Conservation (phyloP, 192 early-diverging fungal genomes). For the Dissophora ornata region DNA sequence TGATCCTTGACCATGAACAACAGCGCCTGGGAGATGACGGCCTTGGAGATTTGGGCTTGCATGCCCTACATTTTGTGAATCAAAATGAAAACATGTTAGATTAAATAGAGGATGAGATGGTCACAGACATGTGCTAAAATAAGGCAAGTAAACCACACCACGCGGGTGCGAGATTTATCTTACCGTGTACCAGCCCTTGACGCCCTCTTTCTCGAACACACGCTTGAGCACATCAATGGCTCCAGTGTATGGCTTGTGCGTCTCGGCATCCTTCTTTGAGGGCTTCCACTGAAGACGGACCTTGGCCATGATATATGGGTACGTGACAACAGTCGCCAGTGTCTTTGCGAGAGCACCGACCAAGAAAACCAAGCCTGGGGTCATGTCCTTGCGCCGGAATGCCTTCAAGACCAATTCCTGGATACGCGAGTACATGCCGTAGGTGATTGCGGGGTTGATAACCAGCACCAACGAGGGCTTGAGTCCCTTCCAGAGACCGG, state of each 20-base stretch:
- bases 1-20: conserved; percentile 97
- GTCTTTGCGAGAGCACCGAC: conserved; percentile 95
- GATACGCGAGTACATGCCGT: conserved; percentile 91
- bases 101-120: not conserved
- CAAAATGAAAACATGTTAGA: conserved; percentile 3
- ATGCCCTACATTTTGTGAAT: conserved; percentile 75
- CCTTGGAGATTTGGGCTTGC: conserved; percentile 97
- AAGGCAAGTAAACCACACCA: not conserved
- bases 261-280: conserved; percentile 63
- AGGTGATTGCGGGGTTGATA: conserved; percentile 97
- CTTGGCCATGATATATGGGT: conserved; percentile 99
- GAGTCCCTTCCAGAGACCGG: conserved; percentile 92
- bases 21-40: conserved; percentile 99
- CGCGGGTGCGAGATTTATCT: conserved; percentile 1
- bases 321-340: conserved; percentile 84
- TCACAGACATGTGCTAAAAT: conserved; percentile 7
- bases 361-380: conserved; percentile 88
- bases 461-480: conserved; percentile 92
- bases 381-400: conserved; percentile 62
- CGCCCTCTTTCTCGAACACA: conserved; percentile 81
- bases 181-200: conserved; percentile 95
- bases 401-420: conserved; percentile 69
- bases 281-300: conserved; percentile 94
- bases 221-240: conserved; percentile 87
- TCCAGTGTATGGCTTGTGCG: conserved; percentile 76